These are phyloP conservation scores for Aspergillus oerlinghausenensis DNA, from an alignment of 2,329 filamentous ascomycete species.

Conservation along the genomic window DNA sequence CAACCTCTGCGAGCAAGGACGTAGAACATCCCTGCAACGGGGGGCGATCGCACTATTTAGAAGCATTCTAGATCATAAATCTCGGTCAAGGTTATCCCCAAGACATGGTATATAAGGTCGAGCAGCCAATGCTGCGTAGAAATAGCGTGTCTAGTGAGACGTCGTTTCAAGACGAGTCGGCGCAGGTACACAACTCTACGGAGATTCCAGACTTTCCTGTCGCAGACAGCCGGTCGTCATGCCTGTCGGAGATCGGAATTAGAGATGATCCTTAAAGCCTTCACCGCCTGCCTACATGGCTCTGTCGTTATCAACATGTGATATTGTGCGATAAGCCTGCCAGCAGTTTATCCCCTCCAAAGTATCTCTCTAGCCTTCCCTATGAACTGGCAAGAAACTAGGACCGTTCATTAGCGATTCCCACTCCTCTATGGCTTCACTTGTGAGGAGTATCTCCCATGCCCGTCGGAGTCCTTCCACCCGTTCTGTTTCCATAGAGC, in stretches of 20 bases:
- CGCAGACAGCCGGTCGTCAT: slow-evolving; percentile 12
- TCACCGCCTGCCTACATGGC: slow-evolving; percentile 12
- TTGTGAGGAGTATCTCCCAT: background rate
- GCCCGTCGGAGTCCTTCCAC: background rate
- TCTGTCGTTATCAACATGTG: slow-evolving; percentile 4
- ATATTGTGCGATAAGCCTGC: background rate
- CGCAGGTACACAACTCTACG: background rate
- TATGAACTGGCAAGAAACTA: background rate
- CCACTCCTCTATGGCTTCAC: background rate
- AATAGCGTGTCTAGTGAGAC: background rate
- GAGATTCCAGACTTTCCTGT: slow-evolving; percentile 14
- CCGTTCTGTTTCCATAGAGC: background rate
- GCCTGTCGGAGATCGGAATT: slow-evolving; percentile 7
- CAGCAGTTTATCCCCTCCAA: background rate
- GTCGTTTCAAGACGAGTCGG: background rate
- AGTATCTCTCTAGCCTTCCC: background rate
- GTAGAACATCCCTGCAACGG: slow-evolving; percentile 27
- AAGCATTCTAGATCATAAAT: slow-evolving; percentile 18
- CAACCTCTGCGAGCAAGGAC: slow-evolving; percentile 22
- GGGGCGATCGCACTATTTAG: slow-evolving; percentile 26
- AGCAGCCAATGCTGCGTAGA: slow-evolving; percentile 16
- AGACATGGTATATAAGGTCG: slow-evolving; percentile 17
- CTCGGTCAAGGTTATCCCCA: slow-evolving; percentile 8
- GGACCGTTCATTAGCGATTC: background rate
- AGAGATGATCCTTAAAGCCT: slow-evolving; percentile 1